phyloP scores from a whole-genome alignment of 176 grass and related monocot genomes.

The Cenchrus purpureus region DNA sequence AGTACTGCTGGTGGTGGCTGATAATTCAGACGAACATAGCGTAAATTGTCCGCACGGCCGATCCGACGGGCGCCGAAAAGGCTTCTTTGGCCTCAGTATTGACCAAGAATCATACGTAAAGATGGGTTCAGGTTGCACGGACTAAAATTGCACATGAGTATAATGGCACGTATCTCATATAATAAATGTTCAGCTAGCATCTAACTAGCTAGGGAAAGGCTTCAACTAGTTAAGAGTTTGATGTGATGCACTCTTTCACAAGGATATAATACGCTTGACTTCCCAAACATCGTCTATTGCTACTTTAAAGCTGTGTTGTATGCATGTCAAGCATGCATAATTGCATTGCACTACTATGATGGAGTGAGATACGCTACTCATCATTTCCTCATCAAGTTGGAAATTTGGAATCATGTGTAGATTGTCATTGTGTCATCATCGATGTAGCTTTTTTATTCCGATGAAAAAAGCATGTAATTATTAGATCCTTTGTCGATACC shows the following conservation, averaged over 20 bases:
- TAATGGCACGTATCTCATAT: neutral
- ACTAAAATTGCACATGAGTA: neutral
- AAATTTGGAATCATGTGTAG: neutral
- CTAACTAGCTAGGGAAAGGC: neutral
- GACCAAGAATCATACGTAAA: too few relatives aligned
- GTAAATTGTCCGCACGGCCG: too few relatives aligned
- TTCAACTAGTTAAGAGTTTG: neutral
- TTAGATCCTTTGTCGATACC: constrained; percentile 12
- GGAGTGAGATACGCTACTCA: constrained; percentile 48
- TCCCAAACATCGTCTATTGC: neutral
- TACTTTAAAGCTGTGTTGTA: constrained; percentile 19
- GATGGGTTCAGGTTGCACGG: neutral
- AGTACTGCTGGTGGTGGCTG: too few relatives aligned
- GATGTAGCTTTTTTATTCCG: constrained; percentile 2
- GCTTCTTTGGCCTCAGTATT: too few relatives aligned
- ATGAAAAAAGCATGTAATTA: neutral
- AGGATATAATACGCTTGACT: constrained; percentile 27
- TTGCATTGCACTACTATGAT: constrained; percentile 18
- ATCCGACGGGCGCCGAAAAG: too few relatives aligned
- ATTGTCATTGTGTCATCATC: constrained; percentile 44
- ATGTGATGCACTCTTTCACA: constrained; percentile 6
- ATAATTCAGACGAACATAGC: too few relatives aligned
- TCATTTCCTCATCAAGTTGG: constrained; percentile 42
- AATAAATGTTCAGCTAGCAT: constrained; percentile 23
- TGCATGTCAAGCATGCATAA: constrained; percentile 44